Evolutionary conservation across 331 rosid genomes (phyloP), one percentile per base, ranked within the genome.

Genomic region (Pyracantha coccinea): DNA sequence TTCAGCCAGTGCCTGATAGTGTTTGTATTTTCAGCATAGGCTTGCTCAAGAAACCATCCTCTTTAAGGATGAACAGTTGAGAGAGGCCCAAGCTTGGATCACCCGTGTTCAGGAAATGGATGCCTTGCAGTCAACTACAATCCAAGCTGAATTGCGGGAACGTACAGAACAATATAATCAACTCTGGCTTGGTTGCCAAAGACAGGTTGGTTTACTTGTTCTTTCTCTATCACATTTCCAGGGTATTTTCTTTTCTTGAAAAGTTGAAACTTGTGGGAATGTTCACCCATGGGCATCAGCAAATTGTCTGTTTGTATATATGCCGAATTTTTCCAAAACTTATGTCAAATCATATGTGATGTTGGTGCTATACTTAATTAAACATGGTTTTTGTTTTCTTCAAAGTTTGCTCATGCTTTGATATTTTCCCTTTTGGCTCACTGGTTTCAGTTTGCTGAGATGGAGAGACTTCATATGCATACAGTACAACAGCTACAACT

Each of bases 21-120:
- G 58, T 66, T 68, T 70, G 35, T 74, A 69, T 78, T 78, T 91
- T 85, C 99, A 92, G 99, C 88, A 90, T 78, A 88, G 97, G 91
- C 89, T 73, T 75, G 93, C 93, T 77, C 97, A 95, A 82, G 99
- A 95, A 80, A 77, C 89, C 71, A 79, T 92, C 71, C 83, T 92
- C 73, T 92, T 79, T 77, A 95, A 90, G 88, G 99, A 95, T 82
- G 97, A 92, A 68, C 97, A 84, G 68, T 68, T 95, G 81, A 90
- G 92, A 75, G 99, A 95, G 76, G 97, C 97, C 81, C 97, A 95
- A 80, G 86, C 97, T 20, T 95, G 99, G 99, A 88, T 95, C 81
- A 68, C 85, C 54, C 97, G 96, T 58, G 96, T 92, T 53, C 97
- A 93, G 38, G 99, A 95, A 87, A 82, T 90, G 91, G 99, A 92